phyloP scores from a whole-genome alignment of 2,329 filamentous ascomycete genomes.

The Pleoardoris graminearum region DNA sequence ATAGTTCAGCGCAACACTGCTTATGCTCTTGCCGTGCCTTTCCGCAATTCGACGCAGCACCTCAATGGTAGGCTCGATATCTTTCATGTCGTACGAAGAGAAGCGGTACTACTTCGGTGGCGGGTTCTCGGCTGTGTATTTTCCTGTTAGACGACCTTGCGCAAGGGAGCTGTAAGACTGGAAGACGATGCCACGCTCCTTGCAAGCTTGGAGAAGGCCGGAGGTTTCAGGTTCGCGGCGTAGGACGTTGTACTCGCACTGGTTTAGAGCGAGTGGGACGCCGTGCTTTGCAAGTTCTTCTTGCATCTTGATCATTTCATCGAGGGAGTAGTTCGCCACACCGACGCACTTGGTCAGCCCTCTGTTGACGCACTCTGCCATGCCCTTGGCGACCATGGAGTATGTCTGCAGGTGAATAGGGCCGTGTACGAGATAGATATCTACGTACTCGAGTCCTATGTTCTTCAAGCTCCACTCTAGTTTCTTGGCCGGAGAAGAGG shows the following conservation, averaged over 20 bases:
- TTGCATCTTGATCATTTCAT: constrained; percentile 16
- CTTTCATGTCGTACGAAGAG: constrained; percentile 50
- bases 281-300: constrained; percentile 17
- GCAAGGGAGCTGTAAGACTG: constrained; percentile 50
- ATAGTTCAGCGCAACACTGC: constrained; percentile 52
- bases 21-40: constrained; percentile 37
- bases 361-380: constrained; percentile 50
- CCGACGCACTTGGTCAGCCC: constrained; percentile 50
- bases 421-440: constrained; percentile 51
- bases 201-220: constrained; percentile 48
- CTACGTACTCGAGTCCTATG: constrained; percentile 48
- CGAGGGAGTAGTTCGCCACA: constrained; percentile 49
- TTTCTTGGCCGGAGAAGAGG: constrained; percentile 40
- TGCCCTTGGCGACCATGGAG: constrained; percentile 45
- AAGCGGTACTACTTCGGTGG: constrained; percentile 46
- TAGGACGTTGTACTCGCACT: constrained; percentile 30
- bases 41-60: constrained; percentile 44
- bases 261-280: constrained; percentile 49
- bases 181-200: constrained; percentile 48
- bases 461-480: constrained; percentile 46
- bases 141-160: constrained; percentile 35
- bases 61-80: constrained; percentile 46
- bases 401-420: constrained; percentile 49
- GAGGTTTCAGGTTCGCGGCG: constrained; percentile 48
- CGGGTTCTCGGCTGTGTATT: constrained; percentile 44